These are phyloP conservation scores for Venturia aucupariae DNA, from an alignment of 2,329 filamentous ascomycete species.

Conservation along the genomic window DNA sequence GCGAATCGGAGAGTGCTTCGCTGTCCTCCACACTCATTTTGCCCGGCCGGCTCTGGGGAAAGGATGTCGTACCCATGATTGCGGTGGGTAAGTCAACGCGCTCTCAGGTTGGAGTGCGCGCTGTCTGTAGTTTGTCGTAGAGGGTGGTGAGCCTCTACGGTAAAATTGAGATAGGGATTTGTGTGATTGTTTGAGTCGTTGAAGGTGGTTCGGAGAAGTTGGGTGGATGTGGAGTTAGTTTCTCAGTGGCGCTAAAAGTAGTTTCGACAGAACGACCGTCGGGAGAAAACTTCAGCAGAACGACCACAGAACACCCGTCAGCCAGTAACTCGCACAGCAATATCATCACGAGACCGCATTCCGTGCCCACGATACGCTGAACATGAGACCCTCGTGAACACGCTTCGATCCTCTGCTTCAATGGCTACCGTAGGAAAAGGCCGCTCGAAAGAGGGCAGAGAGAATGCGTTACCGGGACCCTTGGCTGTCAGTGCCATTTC, in stretches of 20 bases:
- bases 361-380: background rate
- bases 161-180: conserved; percentile 14
- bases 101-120: conserved; percentile 8
- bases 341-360: background rate
- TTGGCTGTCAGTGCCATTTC: background rate
- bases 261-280: background rate
- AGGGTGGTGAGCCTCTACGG: conserved; percentile 15
- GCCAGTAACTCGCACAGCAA: background rate
- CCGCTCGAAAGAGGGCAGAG: background rate
- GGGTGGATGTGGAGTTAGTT: conserved; percentile 33
- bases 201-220: conserved; percentile 13
- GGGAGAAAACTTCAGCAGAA: background rate
- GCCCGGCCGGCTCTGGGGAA: background rate
- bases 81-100: conserved; percentile 27
- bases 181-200: background rate
- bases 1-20: background rate
- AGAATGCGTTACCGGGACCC: background rate
- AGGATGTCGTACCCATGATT: conserved; percentile 47
- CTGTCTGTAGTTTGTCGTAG: conserved; percentile 1
- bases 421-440: background rate
- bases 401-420: background rate
- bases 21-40: conserved; percentile 2
- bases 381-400: background rate
- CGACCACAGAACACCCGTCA: background rate
- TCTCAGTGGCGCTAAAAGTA: conserved; percentile 11